phyloP scores from a whole-genome alignment of 1,284 basidiomycete genomes.

The Schizophyllum amplum region DNA sequence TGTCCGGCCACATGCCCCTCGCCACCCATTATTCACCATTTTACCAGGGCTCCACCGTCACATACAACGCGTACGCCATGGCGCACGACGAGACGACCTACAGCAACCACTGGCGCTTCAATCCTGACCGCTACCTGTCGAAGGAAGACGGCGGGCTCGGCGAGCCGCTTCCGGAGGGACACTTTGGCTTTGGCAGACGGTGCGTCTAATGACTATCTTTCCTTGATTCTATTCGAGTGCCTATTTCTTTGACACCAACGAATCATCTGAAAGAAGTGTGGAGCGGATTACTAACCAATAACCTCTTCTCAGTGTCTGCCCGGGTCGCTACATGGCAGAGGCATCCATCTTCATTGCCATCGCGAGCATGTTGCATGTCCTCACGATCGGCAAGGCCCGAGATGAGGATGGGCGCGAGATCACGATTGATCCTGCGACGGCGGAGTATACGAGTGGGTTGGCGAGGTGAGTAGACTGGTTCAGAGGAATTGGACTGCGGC shows the following conservation, averaged over 20 bases:
- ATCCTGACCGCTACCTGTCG: constrained; percentile 23
- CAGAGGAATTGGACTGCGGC: neutral
- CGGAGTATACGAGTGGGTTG: constrained; percentile 2
- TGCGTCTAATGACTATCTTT: constrained; percentile 2
- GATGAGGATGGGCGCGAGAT: constrained; percentile 3
- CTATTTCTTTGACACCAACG: too few relatives aligned
- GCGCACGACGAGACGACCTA: constrained; percentile 18
- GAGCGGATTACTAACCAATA: neutral
- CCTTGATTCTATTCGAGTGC: too few relatives aligned
- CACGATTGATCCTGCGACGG: neutral
- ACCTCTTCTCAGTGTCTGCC: constrained; percentile 2
- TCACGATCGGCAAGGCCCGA: constrained; percentile 6
- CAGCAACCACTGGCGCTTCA: constrained; percentile 23
- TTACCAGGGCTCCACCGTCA: neutral
- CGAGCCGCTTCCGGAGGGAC: constrained; percentile 9
- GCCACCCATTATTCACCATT: neutral
- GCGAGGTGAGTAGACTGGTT: neutral
- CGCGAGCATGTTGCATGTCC: constrained; percentile 4
- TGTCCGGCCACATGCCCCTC: neutral
- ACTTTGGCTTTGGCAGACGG: constrained; percentile 20
- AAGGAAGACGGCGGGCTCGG: constrained; percentile 14
- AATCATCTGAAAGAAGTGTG: too few relatives aligned
- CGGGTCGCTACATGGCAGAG: constrained; percentile 6
- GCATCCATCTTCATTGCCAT: constrained; percentile 4
- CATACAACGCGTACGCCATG: constrained; percentile 16